Evolutionary conservation across 768 basidiomycete species (phyloP).

Genomic region (Boletus insuetus): DNA sequence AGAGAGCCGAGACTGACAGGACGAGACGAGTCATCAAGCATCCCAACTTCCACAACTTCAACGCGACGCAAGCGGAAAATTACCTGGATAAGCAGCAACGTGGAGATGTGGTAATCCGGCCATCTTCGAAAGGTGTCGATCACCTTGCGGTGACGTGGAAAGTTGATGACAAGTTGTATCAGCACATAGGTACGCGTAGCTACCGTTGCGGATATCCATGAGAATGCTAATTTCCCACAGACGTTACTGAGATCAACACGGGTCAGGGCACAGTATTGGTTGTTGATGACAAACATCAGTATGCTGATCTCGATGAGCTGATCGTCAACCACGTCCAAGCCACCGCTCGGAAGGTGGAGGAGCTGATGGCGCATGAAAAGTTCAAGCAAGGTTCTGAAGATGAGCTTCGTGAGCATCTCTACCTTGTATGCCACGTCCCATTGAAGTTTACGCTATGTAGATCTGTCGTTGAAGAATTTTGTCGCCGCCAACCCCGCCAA

Average conservation of each 20-base stretch:
- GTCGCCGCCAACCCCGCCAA: constrained; percentile 91
- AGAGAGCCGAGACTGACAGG: constrained; percentile 76
- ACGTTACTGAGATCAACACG: constrained; percentile 78
- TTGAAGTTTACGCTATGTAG: constrained; percentile 37
- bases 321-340: constrained; percentile 96
- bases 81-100: constrained; percentile 87
- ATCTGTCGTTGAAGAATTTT: constrained; percentile 84
- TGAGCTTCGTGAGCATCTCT: constrained; percentile 74
- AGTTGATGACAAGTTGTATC: constrained; percentile 92
- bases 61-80: constrained; percentile 83
- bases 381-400: constrained; percentile 87
- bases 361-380: constrained; percentile 93
- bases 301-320: constrained; percentile 93
- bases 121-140: constrained; percentile 89
- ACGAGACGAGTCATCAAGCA: constrained; percentile 91
- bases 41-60: constrained; percentile 97
- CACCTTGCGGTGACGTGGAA: constrained; percentile 99
- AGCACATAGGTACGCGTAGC: constrained; percentile 79
- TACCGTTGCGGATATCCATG: neutral
- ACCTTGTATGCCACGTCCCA: neutral
- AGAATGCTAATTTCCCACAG: constrained; percentile 36
- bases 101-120: constrained; percentile 94
- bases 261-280: constrained; percentile 68
- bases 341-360: constrained; percentile 89
- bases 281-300: constrained; percentile 76